Evolutionary conservation across 352 stramenopile genomes (phyloP).

Genomic region (Globisporangium okanoganense): DNA sequence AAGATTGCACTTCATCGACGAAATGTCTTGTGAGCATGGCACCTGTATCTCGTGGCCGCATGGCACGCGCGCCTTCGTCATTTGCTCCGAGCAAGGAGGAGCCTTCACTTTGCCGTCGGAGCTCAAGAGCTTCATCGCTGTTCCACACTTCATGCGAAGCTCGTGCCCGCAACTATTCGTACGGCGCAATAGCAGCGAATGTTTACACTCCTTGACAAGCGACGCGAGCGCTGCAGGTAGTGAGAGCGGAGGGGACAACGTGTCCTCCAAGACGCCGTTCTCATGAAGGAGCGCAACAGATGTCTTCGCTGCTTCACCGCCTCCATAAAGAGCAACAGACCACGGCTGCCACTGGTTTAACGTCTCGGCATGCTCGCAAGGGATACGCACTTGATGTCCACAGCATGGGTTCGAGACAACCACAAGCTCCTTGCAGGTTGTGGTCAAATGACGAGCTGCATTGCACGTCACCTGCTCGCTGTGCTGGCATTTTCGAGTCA

Average conservation of each 20-base stretch:
- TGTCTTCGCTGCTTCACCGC: background rate
- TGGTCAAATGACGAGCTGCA: constrained; percentile 29
- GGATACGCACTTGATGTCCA: constrained; percentile 37
- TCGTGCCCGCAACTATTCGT: constrained; percentile 51
- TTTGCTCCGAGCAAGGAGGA: constrained; percentile 20
- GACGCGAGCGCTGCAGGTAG: constrained; percentile 21
- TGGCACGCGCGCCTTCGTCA: constrained; percentile 25
- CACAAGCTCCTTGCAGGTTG: constrained; percentile 32
- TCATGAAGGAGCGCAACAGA: constrained; percentile 25
- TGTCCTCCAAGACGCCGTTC: constrained; percentile 39
- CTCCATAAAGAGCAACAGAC: constrained; percentile 8
- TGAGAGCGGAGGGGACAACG: constrained; percentile 21
- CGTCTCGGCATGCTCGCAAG: constrained; percentile 27
- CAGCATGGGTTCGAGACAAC: constrained; percentile 31
- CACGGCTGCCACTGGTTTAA: constrained; percentile 52
- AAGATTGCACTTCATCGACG: constrained; percentile 28
- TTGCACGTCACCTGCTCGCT: constrained; percentile 42
- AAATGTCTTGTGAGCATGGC: constrained; percentile 34
- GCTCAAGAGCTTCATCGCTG: constrained; percentile 39
- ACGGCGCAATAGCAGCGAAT: constrained; percentile 34
- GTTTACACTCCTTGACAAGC: constrained; percentile 33
- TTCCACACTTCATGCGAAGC: constrained; percentile 44
- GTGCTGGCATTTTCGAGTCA: constrained; percentile 42
- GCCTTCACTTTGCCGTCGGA: constrained; percentile 4
- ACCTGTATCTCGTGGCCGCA: constrained; percentile 43